Evolutionary conservation across 306 rosid species (phyloP).

Genomic region (Trifolium repens): DNA sequence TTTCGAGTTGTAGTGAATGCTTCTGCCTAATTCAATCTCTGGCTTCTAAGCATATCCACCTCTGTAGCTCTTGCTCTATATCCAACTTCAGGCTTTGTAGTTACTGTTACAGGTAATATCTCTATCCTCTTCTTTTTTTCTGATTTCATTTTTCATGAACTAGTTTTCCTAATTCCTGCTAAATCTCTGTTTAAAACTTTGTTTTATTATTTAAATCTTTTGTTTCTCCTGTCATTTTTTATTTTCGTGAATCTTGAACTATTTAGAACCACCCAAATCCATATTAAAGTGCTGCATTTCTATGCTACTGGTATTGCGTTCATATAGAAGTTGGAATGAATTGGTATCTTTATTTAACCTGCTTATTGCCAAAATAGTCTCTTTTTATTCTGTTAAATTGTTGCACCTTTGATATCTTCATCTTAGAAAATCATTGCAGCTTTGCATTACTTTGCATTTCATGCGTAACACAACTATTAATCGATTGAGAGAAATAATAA

Average conservation of each 20-base stretch:
- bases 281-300: neutral
- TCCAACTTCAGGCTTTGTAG: neutral
- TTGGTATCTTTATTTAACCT: too few relatives aligned
- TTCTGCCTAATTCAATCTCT: neutral
- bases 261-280: neutral
- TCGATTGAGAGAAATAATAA: neutral
- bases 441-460: neutral
- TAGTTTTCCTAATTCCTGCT: neutral
- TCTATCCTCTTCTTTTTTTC: neutral
- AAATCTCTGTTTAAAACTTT: neutral
- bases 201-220: too few relatives aligned
- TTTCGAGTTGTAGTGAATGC: neutral
- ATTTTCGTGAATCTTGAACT: neutral
- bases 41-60: slow-evolving; percentile 3
- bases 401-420: too few relatives aligned
- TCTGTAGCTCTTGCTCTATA: neutral
- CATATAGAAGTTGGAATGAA: too few relatives aligned
- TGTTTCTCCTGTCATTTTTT: neutral
- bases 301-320: neutral
- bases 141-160: neutral
- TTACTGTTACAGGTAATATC: neutral
- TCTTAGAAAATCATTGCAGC: too few relatives aligned
- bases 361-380: too few relatives aligned
- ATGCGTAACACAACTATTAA: neutral
- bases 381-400: too few relatives aligned